These are phyloP conservation scores for Mucor indicus DNA, from an alignment of 371 early-diverging fungal genomes.

Conservation along the genomic window DNA sequence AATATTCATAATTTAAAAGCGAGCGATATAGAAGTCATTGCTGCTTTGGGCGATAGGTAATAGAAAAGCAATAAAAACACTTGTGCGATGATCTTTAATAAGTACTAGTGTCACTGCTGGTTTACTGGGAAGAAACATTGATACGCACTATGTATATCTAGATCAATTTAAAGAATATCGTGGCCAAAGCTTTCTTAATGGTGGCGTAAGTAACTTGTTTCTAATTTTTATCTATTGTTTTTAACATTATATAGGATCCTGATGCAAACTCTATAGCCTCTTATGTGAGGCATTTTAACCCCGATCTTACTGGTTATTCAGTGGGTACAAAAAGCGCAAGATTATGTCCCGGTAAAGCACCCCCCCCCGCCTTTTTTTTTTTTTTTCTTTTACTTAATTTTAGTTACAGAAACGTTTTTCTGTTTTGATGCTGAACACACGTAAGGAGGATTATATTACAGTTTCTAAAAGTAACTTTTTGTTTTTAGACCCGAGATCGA, in stretches of 20 bases:
- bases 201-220: slow-evolving; percentile 27
- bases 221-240: not conserved
- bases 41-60: slow-evolving; percentile 37
- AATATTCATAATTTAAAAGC: slow-evolving; percentile 19
- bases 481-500: slow-evolving; percentile 19
- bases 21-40: slow-evolving; percentile 24
- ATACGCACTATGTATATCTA: slow-evolving; percentile 11
- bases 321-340: slow-evolving; percentile 19
- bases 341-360: slow-evolving; percentile 21
- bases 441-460: too few species aligned
- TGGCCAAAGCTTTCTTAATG: slow-evolving; percentile 27
- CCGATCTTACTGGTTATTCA: slow-evolving; percentile 24
- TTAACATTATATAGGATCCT: slow-evolving; percentile 14
- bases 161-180: slow-evolving; percentile 27
- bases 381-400: not conserved
- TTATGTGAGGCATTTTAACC: slow-evolving; percentile 22
- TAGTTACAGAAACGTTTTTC: slow-evolving; percentile 25
- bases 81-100: too few species aligned
- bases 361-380: not conserved
- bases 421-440: slow-evolving; percentile 18
- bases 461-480: not conserved
- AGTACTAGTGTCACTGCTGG: slow-evolving; percentile 29
- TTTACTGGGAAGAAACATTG: slow-evolving; percentile 22
- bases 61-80: not conserved
- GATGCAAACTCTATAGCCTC: slow-evolving; percentile 26